Evolutionary conservation across 2,329 filamentous ascomycete genomes (phyloP), one percentile per base, ranked within the genome.

Genomic region (Curvularia sp.): DNA sequence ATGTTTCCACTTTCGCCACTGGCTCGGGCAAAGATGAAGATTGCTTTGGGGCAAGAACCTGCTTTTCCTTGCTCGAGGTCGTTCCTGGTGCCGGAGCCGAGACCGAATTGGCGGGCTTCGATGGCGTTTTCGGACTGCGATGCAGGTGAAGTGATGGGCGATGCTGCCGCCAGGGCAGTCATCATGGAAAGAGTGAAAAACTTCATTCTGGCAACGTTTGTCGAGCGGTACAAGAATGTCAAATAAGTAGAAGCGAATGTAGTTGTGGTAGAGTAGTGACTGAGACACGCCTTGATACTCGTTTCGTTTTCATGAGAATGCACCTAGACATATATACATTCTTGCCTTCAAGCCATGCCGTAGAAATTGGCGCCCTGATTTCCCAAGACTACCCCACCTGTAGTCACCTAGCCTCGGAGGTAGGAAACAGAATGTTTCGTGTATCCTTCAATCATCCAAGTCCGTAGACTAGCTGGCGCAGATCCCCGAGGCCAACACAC

Each of bases 21-120:
- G 7, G 64, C 71, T 7, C 72, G 62, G 9, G 70, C 71, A 27
- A 68, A 74, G 47, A 73, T 72, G 54, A 73, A 62, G 42, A 73
- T 73, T 0, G 59, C 66, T 23, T 65, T 65, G 9, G 71, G 71
- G 25, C 72, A 73, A 13, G 49, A 43, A 21, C 57, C 53, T 6
- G 55, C 39, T 34, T 32, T 57, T 30, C 70, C 70, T 12, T 55
- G 47, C 34, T 71, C 66, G 27, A 73, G 71, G 12, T 73, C 69
- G 21, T 60, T 68, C 6, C 60, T 52, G 7, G 60, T 65, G 7
- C 41, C 59, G 4, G 50, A 59, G 41, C 41, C 38, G 1, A 54
- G 54, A 10, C 54, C 49, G 6, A 64, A 43, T n/a, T 69, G 63
- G 39, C 67, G 66, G 27, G 38, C 32, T n/a, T 67, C 49, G 3